These are phyloP conservation scores for Rhodotorula mucilaginosa DNA, from an alignment of 1,284 basidiomycete species.

Conservation along the genomic window DNA sequence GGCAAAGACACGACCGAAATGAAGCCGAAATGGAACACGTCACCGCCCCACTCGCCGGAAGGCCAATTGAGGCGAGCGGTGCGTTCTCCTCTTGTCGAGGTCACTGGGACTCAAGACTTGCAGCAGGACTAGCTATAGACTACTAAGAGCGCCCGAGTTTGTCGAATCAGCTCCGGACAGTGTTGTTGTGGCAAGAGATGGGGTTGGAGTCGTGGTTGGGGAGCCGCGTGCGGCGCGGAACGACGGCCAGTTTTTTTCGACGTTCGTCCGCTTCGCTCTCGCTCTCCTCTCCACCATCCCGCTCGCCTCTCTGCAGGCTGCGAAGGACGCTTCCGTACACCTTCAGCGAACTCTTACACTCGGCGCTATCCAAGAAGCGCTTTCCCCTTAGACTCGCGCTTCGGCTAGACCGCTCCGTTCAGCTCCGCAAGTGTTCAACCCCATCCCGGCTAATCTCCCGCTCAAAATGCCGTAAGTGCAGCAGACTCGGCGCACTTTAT, in stretches of 20 bases:
- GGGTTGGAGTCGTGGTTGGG: neutral
- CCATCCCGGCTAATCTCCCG: neutral
- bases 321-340: neutral
- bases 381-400: no score
- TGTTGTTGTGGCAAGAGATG: neutral
- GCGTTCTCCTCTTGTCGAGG: no score
- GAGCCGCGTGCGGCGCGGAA: neutral
- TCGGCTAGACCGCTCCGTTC: neutral
- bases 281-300: neutral
- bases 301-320: conserved; percentile 1
- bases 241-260: no score
- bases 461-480: neutral
- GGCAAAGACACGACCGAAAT: no score
- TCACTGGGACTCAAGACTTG: no score
- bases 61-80: no score
- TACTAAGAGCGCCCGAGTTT: neutral
- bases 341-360: neutral
- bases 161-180: neutral
- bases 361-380: neutral
- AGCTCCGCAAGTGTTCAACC: neutral
- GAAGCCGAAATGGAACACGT: no score
- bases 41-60: no score
- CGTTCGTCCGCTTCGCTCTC: neutral
- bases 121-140: neutral
- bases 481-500: neutral